Evolutionary conservation across 352 stramenopile species (phyloP).

Genomic region (Blastocystis sp.): DNA sequence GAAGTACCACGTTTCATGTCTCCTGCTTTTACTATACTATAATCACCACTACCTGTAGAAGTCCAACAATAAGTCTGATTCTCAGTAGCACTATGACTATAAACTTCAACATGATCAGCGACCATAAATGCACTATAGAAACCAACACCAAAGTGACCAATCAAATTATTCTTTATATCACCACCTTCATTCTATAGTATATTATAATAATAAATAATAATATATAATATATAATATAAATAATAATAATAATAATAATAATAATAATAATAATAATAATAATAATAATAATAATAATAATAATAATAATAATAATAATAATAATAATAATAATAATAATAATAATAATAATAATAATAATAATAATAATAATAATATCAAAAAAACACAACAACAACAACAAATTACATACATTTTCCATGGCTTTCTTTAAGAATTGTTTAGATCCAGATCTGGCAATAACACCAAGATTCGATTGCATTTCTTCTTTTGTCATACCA

Average conservation of each 20-base stretch:
- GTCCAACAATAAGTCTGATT: conserved; percentile 48
- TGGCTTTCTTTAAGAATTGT: conserved; percentile 75
- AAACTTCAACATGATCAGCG: conserved; percentile 75
- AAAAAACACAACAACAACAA: no score
- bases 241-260: no score
- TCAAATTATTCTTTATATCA: conserved; percentile 47
- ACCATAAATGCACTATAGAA: conserved; percentile 99
- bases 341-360: no score
- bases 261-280: no score
- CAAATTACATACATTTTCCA: conserved; percentile 46
- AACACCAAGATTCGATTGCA: conserved; percentile 88
- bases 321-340: no score
- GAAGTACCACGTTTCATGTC: conserved; percentile 67
- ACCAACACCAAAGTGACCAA: conserved; percentile 96
- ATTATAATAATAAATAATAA: not conserved
- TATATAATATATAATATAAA: no score
- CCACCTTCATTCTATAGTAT: conserved; percentile 42
- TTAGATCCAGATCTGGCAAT: conserved; percentile 91
- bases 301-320: no score
- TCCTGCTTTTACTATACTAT: conserved; percentile 51
- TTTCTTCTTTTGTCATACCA: conserved; percentile 85
- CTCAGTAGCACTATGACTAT: conserved; percentile 43
- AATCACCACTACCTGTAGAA: conserved; percentile 58
- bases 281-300: no score
- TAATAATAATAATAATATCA: no score